phyloP scores from a whole-genome alignment of 2,329 filamentous ascomycete species.

The Talaromyces rugulosus region DNA sequence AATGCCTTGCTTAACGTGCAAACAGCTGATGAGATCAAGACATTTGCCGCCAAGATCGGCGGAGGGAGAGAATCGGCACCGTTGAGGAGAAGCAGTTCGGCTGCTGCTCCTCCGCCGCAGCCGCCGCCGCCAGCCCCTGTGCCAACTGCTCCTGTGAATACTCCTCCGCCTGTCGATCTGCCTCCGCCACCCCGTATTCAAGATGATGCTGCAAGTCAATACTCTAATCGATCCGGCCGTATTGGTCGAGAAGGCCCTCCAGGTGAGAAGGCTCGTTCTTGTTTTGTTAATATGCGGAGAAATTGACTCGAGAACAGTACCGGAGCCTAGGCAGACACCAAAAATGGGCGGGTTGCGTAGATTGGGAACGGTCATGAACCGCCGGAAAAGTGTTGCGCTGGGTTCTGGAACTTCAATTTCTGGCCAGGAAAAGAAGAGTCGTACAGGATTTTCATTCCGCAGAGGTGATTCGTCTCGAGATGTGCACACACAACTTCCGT shows the following conservation, averaged over 20 bases:
- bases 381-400: constrained; percentile 40
- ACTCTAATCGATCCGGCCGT: constrained; percentile 47
- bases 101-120: constrained; percentile 13
- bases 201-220: constrained; percentile 55
- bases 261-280: constrained; percentile 18
- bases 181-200: constrained; percentile 37
- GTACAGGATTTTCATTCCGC: constrained; percentile 42
- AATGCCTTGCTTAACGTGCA: constrained; percentile 80
- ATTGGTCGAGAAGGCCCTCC: constrained; percentile 28
- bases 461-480: constrained; percentile 37
- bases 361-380: constrained; percentile 45
- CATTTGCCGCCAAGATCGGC: constrained; percentile 36
- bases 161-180: constrained; percentile 24
- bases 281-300: neutral
- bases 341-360: constrained; percentile 42
- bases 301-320: constrained; percentile 22
- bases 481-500: constrained; percentile 32
- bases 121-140: constrained; percentile 11
- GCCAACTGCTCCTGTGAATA: constrained; percentile 17
- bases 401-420: constrained; percentile 26
- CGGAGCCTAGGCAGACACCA: constrained; percentile 36
- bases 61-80: constrained; percentile 30
- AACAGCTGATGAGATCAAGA: constrained; percentile 76
- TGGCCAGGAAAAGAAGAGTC: constrained; percentile 38
- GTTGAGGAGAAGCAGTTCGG: constrained; percentile 20